These are phyloP conservation scores for Vigna radiata DNA, from an alignment of 306 rosid species.

Conservation along the genomic window DNA sequence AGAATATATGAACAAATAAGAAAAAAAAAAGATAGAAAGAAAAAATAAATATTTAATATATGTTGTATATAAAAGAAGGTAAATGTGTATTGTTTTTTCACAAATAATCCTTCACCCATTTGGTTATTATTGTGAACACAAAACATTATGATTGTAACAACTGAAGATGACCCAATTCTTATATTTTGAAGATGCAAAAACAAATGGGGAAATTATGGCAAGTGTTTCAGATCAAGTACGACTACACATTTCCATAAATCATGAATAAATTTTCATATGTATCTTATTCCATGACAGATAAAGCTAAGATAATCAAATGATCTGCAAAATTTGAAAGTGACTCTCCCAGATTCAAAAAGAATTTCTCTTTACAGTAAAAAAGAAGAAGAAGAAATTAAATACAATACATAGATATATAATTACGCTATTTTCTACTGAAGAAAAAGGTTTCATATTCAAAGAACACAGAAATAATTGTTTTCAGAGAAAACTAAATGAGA, in stretches of 20 bases:
- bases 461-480: constrained; percentile 1
- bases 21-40: too few species aligned
- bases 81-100: neutral
- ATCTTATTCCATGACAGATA: neutral
- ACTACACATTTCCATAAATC: too few species aligned
- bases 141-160: neutral
- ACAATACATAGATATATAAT: too few species aligned
- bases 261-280: too few species aligned
- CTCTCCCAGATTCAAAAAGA: neutral
- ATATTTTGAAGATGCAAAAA: neutral
- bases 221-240: constrained; percentile 2
- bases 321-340: neutral
- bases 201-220: neutral
- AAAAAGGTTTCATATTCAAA: neutral
- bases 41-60: too few species aligned
- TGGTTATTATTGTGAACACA: neutral
- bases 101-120: neutral
- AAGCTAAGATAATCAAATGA: neutral
- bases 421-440: neutral
- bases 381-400: neutral
- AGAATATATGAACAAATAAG: too few species aligned
- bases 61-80: too few species aligned
- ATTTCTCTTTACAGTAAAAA: neutral
- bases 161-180: neutral
- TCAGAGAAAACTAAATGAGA: constrained; percentile 8